Conservation (phyloP, 1,284 basidiomycete genomes). For the Vanrija pseudolonga region DNA sequence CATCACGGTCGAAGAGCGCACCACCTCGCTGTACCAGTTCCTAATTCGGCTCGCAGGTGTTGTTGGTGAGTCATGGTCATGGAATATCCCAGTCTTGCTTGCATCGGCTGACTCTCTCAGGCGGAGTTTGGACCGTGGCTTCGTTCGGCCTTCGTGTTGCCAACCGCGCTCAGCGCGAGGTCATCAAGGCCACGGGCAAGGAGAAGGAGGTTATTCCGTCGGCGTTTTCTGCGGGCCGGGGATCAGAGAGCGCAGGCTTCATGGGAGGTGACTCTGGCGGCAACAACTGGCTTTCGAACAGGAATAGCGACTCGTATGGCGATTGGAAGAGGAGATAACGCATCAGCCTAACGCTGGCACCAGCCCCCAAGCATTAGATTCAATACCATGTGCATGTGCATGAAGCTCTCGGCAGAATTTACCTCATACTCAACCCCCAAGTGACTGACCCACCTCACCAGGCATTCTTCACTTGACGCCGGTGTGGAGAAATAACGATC, state of each 20-base stretch:
- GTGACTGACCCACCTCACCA: too few relatives aligned
- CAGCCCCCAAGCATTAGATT: too few relatives aligned
- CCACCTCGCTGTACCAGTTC: conserved; percentile 73
- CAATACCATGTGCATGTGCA: too few relatives aligned
- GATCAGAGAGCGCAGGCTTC: not conserved
- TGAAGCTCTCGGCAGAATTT: too few relatives aligned
- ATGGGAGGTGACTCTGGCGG: conserved; percentile 9
- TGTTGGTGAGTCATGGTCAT: conserved; percentile 40
- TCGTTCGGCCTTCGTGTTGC: conserved; percentile 46
- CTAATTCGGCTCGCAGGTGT: conserved; percentile 62
- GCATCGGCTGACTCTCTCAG: conserved; percentile 16
- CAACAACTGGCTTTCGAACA: conserved; percentile 13
- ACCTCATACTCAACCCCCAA: too few relatives aligned
- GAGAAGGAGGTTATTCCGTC: conserved; percentile 40
- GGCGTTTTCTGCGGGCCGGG: conserved; percentile 8
- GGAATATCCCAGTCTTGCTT: not conserved
- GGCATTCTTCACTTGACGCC: too few relatives aligned
- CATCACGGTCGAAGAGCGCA: conserved; percentile 80
- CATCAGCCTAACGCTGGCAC: not conserved
- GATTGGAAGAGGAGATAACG: conserved; percentile 22
- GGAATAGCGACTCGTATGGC: not conserved
- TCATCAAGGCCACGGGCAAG: conserved; percentile 31
- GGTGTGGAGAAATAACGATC: too few relatives aligned
- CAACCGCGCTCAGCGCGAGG: conserved; percentile 45
- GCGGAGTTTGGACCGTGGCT: conserved; percentile 51